Base-by-base conservation (phyloP, 2,329 filamentous ascomycete species). In the Stylonectria norvegica region DNA sequence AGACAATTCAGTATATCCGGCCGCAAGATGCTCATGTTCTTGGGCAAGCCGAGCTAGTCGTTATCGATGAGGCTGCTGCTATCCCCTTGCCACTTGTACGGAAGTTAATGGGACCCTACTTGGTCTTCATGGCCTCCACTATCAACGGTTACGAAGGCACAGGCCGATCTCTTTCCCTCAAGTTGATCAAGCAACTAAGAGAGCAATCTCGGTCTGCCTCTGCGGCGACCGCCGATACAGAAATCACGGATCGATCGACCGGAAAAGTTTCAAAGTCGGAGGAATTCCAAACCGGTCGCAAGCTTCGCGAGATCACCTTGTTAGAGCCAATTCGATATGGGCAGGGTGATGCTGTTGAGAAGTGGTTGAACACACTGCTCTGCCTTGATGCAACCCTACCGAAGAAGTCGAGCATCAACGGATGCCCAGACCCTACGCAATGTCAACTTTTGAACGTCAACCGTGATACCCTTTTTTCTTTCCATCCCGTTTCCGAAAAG, bases 131-230 rank as follows among this genome's bases (percentile, higher is more conserved):
- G 93, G 89, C 94, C 1, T 98, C 93, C 1, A 98, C 93, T 2
- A 96, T 98, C 69, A 97, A 97, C 61, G 93, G 93, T 43, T 98
- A 98, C 62, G 93, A 98, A 70, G 93, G 93, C 41, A 98, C 93
- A 5, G 93, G 93, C 28, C 82, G 93, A 42, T 97, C 93, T 1
- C 75, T 98, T 5, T 97, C 93, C 1, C 72, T 98, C 38, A 98
- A 98, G 69, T 76, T 98, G 51, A 96, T 98, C 50, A 94, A 97
- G 63, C 91, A 98, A 66, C 79, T 98, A 17, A 84, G 93, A 43
- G 91, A 98, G 57, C 90, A 98, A 62, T 94, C 91, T 22, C 77
- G 86, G 55, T 80, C 81, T 27, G 76, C 75, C 14, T 65, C 72
- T 5, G 78, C 78, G 39, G 53, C 67, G 1, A 72, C 69, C 19